Conservation (phyloP, 768 basidiomycete species). For the Boletus bicolor region DNA sequence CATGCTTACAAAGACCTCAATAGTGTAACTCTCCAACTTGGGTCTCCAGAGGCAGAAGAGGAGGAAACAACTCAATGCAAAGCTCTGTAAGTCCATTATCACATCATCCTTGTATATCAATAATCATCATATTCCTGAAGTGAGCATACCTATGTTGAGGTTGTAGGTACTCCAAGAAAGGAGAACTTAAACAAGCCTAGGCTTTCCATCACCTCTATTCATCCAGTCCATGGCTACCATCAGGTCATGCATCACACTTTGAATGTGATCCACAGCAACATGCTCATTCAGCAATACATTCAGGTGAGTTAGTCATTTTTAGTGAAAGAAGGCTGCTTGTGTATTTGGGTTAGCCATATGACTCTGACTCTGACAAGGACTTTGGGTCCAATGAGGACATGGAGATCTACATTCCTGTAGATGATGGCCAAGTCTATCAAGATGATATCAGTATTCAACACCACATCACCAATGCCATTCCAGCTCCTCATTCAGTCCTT, state of each 20-base stretch:
- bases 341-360: constrained; percentile 5
- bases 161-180: constrained; percentile 1
- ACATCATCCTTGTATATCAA: not conserved
- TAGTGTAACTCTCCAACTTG: not conserved
- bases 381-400: not conserved
- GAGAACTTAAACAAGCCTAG: not conserved
- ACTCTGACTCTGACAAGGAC: not conserved
- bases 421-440: not conserved
- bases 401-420: not conserved
- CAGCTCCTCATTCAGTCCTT: constrained; percentile 1
- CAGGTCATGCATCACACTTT: constrained; percentile 29
- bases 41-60: constrained; percentile 2
- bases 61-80: constrained; percentile 3
- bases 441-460: not conserved
- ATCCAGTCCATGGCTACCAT: constrained; percentile 15
- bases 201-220: constrained; percentile 16
- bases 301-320: constrained; percentile 7
- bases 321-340: not conserved
- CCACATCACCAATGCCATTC: not conserved
- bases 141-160: constrained; percentile 19
- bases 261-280: constrained; percentile 18
- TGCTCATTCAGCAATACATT: constrained; percentile 4
- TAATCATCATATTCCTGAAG: constrained; percentile 8
- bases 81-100: constrained; percentile 17
- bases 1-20: not conserved